Evolutionary conservation across 768 basidiomycete species (phyloP).

Genomic region (Mycena floridula): DNA sequence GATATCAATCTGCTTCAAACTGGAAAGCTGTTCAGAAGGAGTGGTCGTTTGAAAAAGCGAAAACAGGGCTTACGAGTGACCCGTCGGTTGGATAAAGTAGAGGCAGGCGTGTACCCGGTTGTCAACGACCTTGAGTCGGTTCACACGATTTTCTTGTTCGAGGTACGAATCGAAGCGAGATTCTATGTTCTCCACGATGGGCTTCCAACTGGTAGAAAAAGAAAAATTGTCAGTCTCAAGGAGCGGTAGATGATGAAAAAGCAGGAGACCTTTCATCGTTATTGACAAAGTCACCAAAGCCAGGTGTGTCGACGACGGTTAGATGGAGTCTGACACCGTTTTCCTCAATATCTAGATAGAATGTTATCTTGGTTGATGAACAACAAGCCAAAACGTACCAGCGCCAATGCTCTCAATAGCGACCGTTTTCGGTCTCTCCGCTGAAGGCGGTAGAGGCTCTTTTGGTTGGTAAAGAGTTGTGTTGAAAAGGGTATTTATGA

Average conservation of each 20-base stretch:
- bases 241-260: conserved; percentile 9
- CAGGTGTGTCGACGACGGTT: conserved; percentile 99
- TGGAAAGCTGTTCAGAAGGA: conserved; percentile 22
- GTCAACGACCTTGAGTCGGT: conserved; percentile 88
- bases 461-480: conserved; percentile 91
- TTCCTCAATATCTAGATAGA: conserved; percentile 88
- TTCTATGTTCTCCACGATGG: conserved; percentile 97
- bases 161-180: conserved; percentile 95
- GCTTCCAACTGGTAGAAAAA: conserved; percentile 97
- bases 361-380: background rate
- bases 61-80: conserved; percentile 74
- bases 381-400: conserved; percentile 44
- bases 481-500: conserved; percentile 98
- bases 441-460: conserved; percentile 75
- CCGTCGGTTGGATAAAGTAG: conserved; percentile 98
- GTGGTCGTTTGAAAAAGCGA: background rate
- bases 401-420: conserved; percentile 98
- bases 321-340: conserved; percentile 93
- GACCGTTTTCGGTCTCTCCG: conserved; percentile 88
- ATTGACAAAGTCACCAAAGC: conserved; percentile 99
- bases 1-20: conserved; percentile 95
- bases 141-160: conserved; percentile 98
- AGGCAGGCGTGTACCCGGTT: conserved; percentile 98
- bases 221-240: conserved; percentile 12
- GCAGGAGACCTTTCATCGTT: conserved; percentile 85